Conservation (phyloP, 1,284 basidiomycete species). For the Tilletia caries region DNA sequence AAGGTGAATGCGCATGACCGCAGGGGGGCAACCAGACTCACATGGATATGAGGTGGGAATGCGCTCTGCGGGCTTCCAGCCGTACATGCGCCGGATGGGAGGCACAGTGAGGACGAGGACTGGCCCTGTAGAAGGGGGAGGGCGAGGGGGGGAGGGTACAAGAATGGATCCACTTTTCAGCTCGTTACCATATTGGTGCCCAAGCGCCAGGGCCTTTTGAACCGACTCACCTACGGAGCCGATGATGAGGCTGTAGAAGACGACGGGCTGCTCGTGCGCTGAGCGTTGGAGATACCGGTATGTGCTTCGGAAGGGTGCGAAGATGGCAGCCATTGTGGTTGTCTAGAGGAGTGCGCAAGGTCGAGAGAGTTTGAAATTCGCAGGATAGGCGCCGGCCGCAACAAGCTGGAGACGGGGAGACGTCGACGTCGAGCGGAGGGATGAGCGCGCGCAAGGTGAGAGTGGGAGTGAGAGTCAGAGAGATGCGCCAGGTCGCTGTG, state of each 20-base stretch:
- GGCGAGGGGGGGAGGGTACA: not conserved
- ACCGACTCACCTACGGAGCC: conserved; percentile 58
- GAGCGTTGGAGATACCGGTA: conserved; percentile 62
- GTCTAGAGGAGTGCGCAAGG: not conserved
- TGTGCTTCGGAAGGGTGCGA: conserved; percentile 43
- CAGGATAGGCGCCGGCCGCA: too few species aligned
- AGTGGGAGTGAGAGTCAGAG: too few species aligned
- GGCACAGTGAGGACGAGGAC: conserved; percentile 72
- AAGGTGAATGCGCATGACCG: not conserved
- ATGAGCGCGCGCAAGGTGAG: too few species aligned
- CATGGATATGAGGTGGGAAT: conserved; percentile 81
- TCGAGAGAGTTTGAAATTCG: not conserved
- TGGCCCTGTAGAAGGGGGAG: conserved; percentile 64
- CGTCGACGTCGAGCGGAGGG: too few species aligned
- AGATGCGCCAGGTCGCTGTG: too few species aligned
- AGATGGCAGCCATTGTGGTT: conserved; percentile 17
- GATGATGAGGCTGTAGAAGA: conserved; percentile 80
- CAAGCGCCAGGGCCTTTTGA: not conserved
- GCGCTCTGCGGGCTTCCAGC: conserved; percentile 70
- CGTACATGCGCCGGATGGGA: conserved; percentile 68
- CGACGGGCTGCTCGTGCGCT: conserved; percentile 86
- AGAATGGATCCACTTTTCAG: not conserved
- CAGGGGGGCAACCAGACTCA: conserved; percentile 58
- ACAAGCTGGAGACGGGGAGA: too few species aligned
- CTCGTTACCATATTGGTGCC: not conserved